phyloP scores from a whole-genome alignment of 768 basidiomycete genomes.

The Auricularia auricula-judae region DNA sequence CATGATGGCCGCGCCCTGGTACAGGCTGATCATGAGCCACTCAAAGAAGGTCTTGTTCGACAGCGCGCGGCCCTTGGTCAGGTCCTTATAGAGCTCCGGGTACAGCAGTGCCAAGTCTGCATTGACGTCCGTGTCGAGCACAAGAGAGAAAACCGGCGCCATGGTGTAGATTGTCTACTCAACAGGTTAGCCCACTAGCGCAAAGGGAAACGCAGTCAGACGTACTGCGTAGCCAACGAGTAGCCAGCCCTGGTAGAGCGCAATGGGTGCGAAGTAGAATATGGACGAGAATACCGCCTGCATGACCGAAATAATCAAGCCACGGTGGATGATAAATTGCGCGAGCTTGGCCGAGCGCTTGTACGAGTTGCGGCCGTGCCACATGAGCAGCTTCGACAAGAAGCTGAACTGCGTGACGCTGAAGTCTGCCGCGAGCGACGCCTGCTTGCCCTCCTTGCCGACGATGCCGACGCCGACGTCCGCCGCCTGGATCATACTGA shows the following conservation, averaged over 20 bases:
- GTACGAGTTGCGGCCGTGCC: conserved; percentile 99
- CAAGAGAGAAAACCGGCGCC: conserved; percentile 96
- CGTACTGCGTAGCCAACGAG: conserved; percentile 79
- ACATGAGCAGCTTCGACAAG: conserved; percentile 90
- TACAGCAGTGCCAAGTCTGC: conserved; percentile 92
- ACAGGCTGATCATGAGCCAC: conserved; percentile 95
- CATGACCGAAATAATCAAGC: conserved; percentile 94
- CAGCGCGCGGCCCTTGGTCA: conserved; percentile 91
- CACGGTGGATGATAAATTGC: conserved; percentile 97
- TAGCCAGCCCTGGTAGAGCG: conserved; percentile 95
- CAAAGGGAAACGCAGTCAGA: too few relatives aligned
- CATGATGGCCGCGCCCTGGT: conserved; percentile 99
- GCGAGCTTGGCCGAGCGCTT: conserved; percentile 95
- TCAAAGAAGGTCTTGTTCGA: conserved; percentile 98
- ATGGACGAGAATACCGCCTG: conserved; percentile 94
- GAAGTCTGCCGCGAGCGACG: conserved; percentile 97
- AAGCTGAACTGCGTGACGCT: conserved; percentile 94
- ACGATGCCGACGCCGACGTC: conserved; percentile 98
- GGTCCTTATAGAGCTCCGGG: conserved; percentile 94
- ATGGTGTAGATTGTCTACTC: conserved; percentile 77
- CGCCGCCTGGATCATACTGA: conserved; percentile 99
- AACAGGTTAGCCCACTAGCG: neutral
- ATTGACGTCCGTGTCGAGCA: conserved; percentile 90
- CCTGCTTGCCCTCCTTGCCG: conserved; percentile 97
- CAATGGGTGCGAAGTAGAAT: conserved; percentile 92